Base-by-base conservation (phyloP, 306 rosid genomes). In the Lathyrus tuberosus region DNA sequence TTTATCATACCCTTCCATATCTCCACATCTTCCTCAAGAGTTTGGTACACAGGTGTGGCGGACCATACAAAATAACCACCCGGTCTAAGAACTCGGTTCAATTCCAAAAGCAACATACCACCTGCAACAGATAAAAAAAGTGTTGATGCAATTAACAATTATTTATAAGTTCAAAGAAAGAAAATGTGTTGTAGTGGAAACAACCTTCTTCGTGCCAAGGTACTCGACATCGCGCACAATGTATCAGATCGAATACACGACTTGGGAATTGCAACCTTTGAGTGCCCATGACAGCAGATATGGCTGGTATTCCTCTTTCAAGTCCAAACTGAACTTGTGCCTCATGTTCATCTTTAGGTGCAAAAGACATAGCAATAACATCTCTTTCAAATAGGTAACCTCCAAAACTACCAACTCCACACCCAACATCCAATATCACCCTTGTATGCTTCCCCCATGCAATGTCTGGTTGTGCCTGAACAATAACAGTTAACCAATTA, bases 271-370 rank as follows among this genome's bases (percentile, higher is more conserved):
- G 97, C 40, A 94, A 75, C 79, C 98, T 84, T 48, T 90, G 96
- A 37, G 98, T 81, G 43, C 96, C 98, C 98, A 93, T 93, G 75
- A 93, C 98, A 4, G 97, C 94, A 26, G 97, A 93, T 47, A 93
- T 88, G 15, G 94, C 89, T 11, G 98, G 97, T 58, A 93, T 90
- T 11, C 98, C 98, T 64, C 98, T 83, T 80, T 93, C 98, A 49
- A 90, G 93, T 33, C 89, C 97, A 65, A 94, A 94, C 17, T 94
- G 98, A 28, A 94, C 97, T 76, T 88, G 97, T 41, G 97, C 98
- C 67, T 90, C 92, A 48, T 94, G 97, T 64, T 94, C 96, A 41
- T 94, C 97, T 80, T 94, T 94, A 4, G 98, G 98, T 5, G 97
- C 98, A 76, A 88, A 88, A 30, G 98, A 94, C 92, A 90, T 90